These are phyloP conservation scores for Penicillium sp. DNA, from an alignment of 2,329 filamentous ascomycete genomes.

Conservation along the genomic window DNA sequence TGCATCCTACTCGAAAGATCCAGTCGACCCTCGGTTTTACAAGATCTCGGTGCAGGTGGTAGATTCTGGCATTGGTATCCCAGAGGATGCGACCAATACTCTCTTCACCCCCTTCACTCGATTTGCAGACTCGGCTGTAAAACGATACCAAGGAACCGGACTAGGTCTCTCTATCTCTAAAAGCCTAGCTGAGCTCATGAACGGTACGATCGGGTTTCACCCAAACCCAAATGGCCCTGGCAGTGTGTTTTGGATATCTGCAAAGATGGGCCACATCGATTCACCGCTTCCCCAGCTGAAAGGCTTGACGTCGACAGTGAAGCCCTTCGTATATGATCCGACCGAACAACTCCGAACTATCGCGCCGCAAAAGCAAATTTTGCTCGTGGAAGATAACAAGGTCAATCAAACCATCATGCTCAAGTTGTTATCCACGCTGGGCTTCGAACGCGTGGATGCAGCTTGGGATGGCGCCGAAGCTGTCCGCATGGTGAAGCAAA, in stretches of 20 bases:
- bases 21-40: conserved; percentile 41
- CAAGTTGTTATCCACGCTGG: conserved; percentile 40
- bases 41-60: conserved; percentile 54
- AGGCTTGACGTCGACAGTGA: conserved; percentile 16
- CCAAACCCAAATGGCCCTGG: conserved; percentile 49
- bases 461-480: conserved; percentile 49
- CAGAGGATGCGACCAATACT: conserved; percentile 44
- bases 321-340: conserved; percentile 14
- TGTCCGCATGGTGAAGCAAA: conserved; percentile 43
- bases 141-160: conserved; percentile 58
- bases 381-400: conserved; percentile 46
- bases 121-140: conserved; percentile 55
- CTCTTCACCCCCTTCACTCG: conserved; percentile 61
- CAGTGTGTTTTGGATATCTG: conserved; percentile 56
- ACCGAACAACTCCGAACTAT: conserved; percentile 36
- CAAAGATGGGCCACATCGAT: conserved; percentile 42
- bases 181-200: conserved; percentile 58
- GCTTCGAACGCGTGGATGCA: conserved; percentile 44
- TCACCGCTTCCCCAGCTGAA: conserved; percentile 29
- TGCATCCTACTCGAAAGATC: conserved; percentile 43
- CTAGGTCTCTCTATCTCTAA: conserved; percentile 61
- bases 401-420: conserved; percentile 46
- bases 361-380: conserved; percentile 42
- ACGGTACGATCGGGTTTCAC: conserved; percentile 51
- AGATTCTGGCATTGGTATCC: conserved; percentile 58